A percentile compares a stretch with the other conserved stretches of the same genome.
Evolutionary conservation across 768 basidiomycete genomes (phyloP).

Genomic region (Chalciporus chontae): DNA sequence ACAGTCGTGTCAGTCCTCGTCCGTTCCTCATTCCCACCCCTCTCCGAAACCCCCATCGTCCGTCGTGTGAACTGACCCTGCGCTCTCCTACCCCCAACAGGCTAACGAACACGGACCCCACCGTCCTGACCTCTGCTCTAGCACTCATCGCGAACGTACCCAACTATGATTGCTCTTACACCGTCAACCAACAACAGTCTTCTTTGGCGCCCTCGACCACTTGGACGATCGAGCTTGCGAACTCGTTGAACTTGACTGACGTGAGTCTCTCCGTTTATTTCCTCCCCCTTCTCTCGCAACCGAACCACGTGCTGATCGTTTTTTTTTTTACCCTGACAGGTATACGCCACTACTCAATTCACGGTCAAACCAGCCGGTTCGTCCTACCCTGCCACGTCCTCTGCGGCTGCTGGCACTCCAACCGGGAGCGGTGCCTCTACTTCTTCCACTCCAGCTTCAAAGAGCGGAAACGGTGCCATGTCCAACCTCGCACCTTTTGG

Average conservation of each 20-base stretch:
- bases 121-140: constrained; percentile 37
- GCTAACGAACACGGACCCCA: constrained; percentile 41
- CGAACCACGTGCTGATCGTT: no score
- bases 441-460: constrained; percentile 9
- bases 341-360: constrained; percentile 59
- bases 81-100: constrained; percentile 27
- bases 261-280: constrained; percentile 35
- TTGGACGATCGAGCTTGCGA: constrained; percentile 51
- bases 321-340: constrained; percentile 36
- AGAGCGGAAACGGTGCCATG: constrained; percentile 6
- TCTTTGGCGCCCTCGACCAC: constrained; percentile 39
- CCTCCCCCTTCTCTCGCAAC: no score
- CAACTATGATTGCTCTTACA: constrained; percentile 58
- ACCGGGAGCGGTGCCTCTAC: constrained; percentile 22
- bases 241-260: constrained; percentile 46
- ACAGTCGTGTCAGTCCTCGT: constrained; percentile 40
- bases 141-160: constrained; percentile 45
- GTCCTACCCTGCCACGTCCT: constrained; percentile 42
- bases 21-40: neutral
- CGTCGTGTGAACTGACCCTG: constrained; percentile 11
- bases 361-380: constrained; percentile 58
- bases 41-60: neutral
- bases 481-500: constrained; percentile 26
- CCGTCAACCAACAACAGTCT: constrained; percentile 45
- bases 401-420: constrained; percentile 23